Percentiles rank a stretch among this genome's conserved stretches.
Evolutionary conservation across 2,329 filamentous ascomycete species (phyloP).

Genomic region (Stromatinia cepivora): DNA sequence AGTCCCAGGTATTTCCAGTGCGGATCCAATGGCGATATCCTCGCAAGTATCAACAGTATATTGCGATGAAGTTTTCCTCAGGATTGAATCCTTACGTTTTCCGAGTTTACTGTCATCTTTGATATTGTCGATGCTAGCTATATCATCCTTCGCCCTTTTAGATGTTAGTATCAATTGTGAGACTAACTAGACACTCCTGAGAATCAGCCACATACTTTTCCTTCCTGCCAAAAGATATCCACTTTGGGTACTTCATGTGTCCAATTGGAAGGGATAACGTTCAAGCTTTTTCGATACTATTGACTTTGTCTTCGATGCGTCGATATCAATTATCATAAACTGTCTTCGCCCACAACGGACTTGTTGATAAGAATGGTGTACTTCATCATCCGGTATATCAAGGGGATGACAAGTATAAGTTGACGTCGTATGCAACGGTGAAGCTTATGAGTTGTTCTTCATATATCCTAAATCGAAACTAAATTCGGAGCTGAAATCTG

Average conservation of each 20-base stretch:
- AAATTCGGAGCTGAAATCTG: slow-evolving; percentile 13
- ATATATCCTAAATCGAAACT: slow-evolving; percentile 8
- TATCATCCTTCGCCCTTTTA: slow-evolving; percentile 7
- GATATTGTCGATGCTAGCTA: background rate
- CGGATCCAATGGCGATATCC: background rate
- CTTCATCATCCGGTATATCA: background rate
- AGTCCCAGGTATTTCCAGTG: background rate
- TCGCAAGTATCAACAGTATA: background rate
- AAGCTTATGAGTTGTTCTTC: background rate
- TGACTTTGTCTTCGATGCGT: background rate
- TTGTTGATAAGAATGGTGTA: slow-evolving; percentile 13
- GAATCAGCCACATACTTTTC: slow-evolving; percentile 10
- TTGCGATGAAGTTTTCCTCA: slow-evolving; percentile 1
- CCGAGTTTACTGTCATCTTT: background rate
- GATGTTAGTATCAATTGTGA: slow-evolving; percentile 1
- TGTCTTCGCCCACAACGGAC: background rate
- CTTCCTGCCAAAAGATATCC: slow-evolving; percentile 14
- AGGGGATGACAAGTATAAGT: background rate
- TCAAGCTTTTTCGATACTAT: background rate
- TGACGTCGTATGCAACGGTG: background rate
- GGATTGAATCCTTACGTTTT: background rate
- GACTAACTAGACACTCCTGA: background rate
- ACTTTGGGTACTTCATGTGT: slow-evolving; percentile 19
- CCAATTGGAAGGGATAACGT: background rate
- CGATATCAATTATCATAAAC: slow-evolving; percentile 7